phyloP scores from a whole-genome alignment of 2,329 filamentous ascomycete species.

The Diaporthe humulicola region DNA sequence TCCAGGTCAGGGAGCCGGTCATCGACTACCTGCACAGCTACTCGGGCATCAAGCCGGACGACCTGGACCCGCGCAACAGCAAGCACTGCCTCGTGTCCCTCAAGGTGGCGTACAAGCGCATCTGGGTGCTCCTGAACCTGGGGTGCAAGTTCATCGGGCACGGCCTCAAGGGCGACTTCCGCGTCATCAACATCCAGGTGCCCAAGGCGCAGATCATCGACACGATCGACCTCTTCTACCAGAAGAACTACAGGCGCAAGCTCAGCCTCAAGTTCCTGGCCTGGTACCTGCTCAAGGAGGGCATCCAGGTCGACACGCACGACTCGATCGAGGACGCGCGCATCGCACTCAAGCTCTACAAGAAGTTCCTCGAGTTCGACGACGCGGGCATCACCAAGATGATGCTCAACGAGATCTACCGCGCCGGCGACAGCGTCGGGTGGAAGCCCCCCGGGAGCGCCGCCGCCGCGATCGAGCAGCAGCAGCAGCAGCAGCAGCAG shows the following conservation, averaged over 20 bases:
- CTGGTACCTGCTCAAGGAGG: constrained; percentile 91
- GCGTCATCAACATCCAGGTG: constrained; percentile 97
- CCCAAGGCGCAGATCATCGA: constrained; percentile 92
- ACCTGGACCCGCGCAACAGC: constrained; percentile 84
- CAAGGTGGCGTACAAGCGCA: constrained; percentile 96
- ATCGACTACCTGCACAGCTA: constrained; percentile 96
- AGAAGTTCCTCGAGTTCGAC: constrained; percentile 90
- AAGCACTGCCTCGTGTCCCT: constrained; percentile 87
- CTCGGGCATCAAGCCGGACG: constrained; percentile 89
- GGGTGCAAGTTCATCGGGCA: constrained; percentile 96
- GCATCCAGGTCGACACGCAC: constrained; percentile 92
- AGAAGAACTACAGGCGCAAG: constrained; percentile 84
- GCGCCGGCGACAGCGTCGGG: constrained; percentile 49
- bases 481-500: constrained; percentile 16
- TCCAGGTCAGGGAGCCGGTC: constrained; percentile 88
- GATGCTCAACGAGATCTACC: constrained; percentile 90
- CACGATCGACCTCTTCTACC: constrained; percentile 92
- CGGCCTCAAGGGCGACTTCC: constrained; percentile 93
- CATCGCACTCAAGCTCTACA: constrained; percentile 88
- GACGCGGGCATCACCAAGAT: constrained; percentile 86
- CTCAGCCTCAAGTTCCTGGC: constrained; percentile 92
- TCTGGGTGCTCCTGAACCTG: constrained; percentile 95
- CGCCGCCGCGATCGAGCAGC: constrained; percentile 4
- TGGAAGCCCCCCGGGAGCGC: constrained; percentile 36
- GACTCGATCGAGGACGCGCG: constrained; percentile 96